These are phyloP conservation scores for Spiromastix sp. DNA, from an alignment of 2,329 filamentous ascomycete species.

Conservation along the genomic window DNA sequence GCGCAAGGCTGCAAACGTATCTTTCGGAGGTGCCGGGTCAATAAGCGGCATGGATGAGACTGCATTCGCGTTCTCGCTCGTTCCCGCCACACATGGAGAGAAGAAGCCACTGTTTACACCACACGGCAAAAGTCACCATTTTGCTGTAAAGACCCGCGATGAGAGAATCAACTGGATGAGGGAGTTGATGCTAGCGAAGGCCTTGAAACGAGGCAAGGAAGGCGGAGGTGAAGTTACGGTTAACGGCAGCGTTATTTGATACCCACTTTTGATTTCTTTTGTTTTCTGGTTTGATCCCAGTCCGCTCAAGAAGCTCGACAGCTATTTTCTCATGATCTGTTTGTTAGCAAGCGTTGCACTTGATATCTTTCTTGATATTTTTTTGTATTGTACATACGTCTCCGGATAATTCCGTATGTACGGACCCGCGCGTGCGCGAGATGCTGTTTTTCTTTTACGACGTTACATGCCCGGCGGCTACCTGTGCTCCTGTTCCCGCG, in stretches of 20 bases:
- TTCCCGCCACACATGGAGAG: slow-evolving; percentile 38
- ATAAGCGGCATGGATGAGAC: slow-evolving; percentile 16
- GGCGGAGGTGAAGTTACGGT: slow-evolving; percentile 19
- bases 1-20: slow-evolving; percentile 14
- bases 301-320: too few species aligned
- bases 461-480: too few species aligned
- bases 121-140: slow-evolving; percentile 75
- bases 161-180: slow-evolving; percentile 83
- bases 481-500: too few species aligned
- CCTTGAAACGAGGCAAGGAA: slow-evolving; percentile 23
- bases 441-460: too few species aligned
- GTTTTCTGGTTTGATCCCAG: neutral
- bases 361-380: too few species aligned
- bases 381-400: too few species aligned
- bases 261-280: neutral
- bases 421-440: too few species aligned
- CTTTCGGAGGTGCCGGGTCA: slow-evolving; percentile 4
- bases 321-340: too few species aligned
- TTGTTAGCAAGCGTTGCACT: too few species aligned
- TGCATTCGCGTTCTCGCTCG: slow-evolving; percentile 32
- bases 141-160: slow-evolving; percentile 76
- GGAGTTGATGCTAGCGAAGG: slow-evolving; percentile 37
- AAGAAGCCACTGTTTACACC: slow-evolving; percentile 26
- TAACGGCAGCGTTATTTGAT: slow-evolving; percentile 23
- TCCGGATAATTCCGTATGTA: too few species aligned